Evolutionary conservation across 2,329 filamentous ascomycete species (phyloP), one percentile per base, ranked within the genome.

Genomic region (Cladobotryum mycophilum): DNA sequence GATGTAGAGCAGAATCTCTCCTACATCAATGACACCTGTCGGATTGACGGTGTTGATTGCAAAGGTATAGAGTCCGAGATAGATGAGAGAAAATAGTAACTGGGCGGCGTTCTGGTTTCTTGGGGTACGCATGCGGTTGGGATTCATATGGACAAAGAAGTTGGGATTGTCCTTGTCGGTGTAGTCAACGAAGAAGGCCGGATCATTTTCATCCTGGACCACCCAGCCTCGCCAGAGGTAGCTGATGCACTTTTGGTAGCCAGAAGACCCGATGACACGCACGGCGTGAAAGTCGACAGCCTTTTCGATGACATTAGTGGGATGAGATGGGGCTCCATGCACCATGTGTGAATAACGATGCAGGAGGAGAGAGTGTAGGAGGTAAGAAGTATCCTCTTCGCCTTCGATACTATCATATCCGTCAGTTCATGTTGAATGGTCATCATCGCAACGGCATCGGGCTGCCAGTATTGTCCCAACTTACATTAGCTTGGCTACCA

Each of bases 191-290:
- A 99, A 99, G 47, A 83, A 84, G n/a, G 85, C 83, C 0, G 92
- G 87, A 60, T 97, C 91, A 45, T 91, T 79, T 60, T 96, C 90
- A 58, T 96, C 89, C 66, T 99, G 93, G n/a, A 96, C 84, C 8
- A 97, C 76, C 93, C 93, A 99, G 18, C 93, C 93, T 55, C 84
- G 82, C 93, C 93, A 99, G 8, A 99, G 82, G 64, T 95, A 89
- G 55, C 79, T 82, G 61, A 97, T 89, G 64, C 92, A 97, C 71
- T 95, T 96, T 58, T 97, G 93, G 67, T 97, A 99, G 22, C 93
- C 92, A 0, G 89, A 90, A 1, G 88, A 92, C 2, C 89, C 89
- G 55, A 97, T 97, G 44, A 99, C 84, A 13, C 81, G 78, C 42
- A 97, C 75, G 1, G 92, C 89, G 65, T 99, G 93, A 22, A 97